Evolutionary conservation across 345 rosid species (phyloP), one percentile per base, ranked within the genome.

Genomic region (Murraya paniculata): DNA sequence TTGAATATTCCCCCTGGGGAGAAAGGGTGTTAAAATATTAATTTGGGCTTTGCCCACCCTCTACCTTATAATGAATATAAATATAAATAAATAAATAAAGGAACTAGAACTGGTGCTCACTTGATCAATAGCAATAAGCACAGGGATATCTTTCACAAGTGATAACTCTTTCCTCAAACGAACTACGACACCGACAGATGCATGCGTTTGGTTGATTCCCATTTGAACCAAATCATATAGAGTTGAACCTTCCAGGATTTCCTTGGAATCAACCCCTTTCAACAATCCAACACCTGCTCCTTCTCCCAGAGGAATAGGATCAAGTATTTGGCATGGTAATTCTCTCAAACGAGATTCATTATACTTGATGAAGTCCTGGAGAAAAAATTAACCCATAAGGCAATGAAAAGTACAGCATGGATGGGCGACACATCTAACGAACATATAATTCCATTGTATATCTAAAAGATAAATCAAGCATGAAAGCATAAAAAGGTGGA

Each of bases 81-180:
- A 41, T 39, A 48, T 13, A 45, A 45, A 10, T 16, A 6, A 53
- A 4, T 50, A 48, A 14, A 48, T 48, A 38, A 56, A 75, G 27
- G 31, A 64, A 22, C 8, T 18, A 35, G 30, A 53, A 28, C 33
- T 30, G 73, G 78, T 36, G 76, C 94, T 92, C 81, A 92, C 98
- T 87, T 96, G 99, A 85, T 94, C 99, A 76, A 94, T 87, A 81
- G 95, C 99, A 82, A 94, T 83, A 78, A 96, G 89, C 14, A 96
- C 97, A 61, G 99, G 98, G 22, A 92, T 80, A 75, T 94, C 97
- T 86, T 94, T 91, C 60, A 94, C 94, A 30, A 94, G 91, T 30
- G 99, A 91, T 79, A 94, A 84, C 82, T 96, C 98, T 84, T 89
- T 91, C 80, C 98, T 90, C 81, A 96, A 88, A 71, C 95, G 89